Base-by-base conservation (phyloP, 148 eudicot genomes). In the Silene latifolia region DNA sequence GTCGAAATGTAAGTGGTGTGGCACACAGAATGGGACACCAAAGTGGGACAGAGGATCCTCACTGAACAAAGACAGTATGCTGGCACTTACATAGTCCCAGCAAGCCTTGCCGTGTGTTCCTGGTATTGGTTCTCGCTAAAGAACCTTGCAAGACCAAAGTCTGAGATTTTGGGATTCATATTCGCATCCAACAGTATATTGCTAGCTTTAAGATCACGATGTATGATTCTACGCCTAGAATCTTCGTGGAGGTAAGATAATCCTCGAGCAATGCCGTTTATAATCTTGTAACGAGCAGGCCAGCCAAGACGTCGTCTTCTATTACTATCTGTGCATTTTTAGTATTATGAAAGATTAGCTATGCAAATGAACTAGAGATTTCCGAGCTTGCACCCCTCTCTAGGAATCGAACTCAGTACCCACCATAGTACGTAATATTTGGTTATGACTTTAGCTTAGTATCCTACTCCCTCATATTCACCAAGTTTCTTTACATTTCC, bases 161-260 rank as follows among this genome's bases (percentile, higher is more conserved):
- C 82, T 7, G 82, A 63, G 13, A 79, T 76, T 57, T 79, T 83
- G 6, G 85, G 78, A 46, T 73, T 79, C 82, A 83, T 79, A n/a
- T 76, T 73, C 4, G 32, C 78, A 19, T 83, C 85, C 29, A 83
- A 10, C 14, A 83, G 27, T 29, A 83, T 59, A 68, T 83, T 83
- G 35, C 77, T 72, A 20, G 85, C 77, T 63, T 82, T 79, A 4
- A 82, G 77, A 76, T 82, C n/a, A n/a, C n/a, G n/a, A n/a, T n/a
- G n/a, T n/a, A n/a, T n/a, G n/a, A n/a, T n/a, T n/a, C n/a, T n/a
- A 15, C 53, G 76, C 8, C 71, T 72, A 17, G 82, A 82, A 54
- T 82, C 85, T 72, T 82, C 82, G 63, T 79, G 85, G 10, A 82
- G 46, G 61, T 69, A 69, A 19, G 23, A 67, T 23, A 62, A 3